Conservation (phyloP, 2,329 filamentous ascomycete species). For the Amauroascus verrucosus region DNA sequence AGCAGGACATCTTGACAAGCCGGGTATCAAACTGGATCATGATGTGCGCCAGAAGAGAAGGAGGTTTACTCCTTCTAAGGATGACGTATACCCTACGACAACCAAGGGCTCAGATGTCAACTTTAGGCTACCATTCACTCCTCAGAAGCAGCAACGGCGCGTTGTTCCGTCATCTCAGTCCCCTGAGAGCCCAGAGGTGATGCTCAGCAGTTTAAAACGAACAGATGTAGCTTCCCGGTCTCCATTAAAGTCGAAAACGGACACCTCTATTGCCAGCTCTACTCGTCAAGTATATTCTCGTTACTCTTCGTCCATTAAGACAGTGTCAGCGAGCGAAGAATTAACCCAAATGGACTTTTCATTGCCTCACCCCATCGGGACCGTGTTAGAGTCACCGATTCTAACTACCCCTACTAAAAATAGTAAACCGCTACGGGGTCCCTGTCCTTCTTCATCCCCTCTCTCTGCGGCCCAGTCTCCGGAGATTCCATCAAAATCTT, state of each 20-base stretch:
- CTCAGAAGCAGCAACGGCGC: constrained; percentile 24
- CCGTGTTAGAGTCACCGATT: not conserved
- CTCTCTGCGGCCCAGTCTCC: constrained; percentile 4
- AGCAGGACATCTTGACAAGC: not conserved
- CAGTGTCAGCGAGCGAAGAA: not conserved
- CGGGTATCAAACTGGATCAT: not conserved
- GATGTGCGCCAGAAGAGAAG: not conserved
- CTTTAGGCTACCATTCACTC: constrained; percentile 22
- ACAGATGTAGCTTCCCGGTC: not conserved
- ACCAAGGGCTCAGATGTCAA: not conserved
- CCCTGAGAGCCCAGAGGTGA: constrained; percentile 33
- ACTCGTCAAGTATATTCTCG: not conserved
- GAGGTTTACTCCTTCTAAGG: not conserved
- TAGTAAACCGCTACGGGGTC: not conserved
- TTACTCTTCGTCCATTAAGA: not conserved
- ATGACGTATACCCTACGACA: not conserved
- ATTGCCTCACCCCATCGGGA: not conserved
- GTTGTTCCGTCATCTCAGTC: constrained; percentile 37
- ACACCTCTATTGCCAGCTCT: not conserved
- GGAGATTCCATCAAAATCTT: constrained; percentile 2
- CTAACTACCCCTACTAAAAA: not conserved
- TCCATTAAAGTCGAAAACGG: not conserved
- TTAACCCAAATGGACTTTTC: not conserved
- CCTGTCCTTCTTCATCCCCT: not conserved
- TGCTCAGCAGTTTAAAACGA: constrained; percentile 11